Conservation (phyloP, 2,329 filamentous ascomycete species). For the Hypoxylon sp. region DNA sequence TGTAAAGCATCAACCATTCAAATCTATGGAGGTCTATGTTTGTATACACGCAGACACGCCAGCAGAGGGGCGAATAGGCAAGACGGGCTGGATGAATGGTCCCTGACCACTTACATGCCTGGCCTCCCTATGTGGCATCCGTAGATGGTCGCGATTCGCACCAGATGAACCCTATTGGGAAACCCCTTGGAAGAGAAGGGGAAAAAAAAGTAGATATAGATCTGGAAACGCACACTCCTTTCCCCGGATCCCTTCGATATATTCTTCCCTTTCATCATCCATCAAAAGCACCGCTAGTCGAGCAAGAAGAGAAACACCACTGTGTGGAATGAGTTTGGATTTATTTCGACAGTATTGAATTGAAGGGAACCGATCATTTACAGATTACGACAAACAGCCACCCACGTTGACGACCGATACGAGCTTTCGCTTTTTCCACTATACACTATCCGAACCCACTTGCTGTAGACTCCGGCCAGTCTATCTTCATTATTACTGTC, state of each 20-base stretch:
- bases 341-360: conserved; percentile 37
- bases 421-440: conserved; percentile 33
- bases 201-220: conserved; percentile 43
- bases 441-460: conserved; percentile 38
- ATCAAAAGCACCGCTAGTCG: conserved; percentile 15
- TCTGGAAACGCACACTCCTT: conserved; percentile 37
- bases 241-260: conserved; percentile 35
- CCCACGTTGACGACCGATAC: conserved; percentile 40
- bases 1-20: conserved; percentile 42
- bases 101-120: conserved; percentile 16
- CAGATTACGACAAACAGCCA: conserved; percentile 38
- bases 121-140: neutral
- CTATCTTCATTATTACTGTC: conserved; percentile 38
- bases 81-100: conserved; percentile 30
- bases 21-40: conserved; percentile 39
- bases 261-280: conserved; percentile 34
- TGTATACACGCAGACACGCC: conserved; percentile 34
- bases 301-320: conserved; percentile 20
- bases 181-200: conserved; percentile 20
- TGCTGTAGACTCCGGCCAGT: conserved; percentile 45
- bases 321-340: conserved; percentile 40
- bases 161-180: conserved; percentile 27
- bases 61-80: conserved; percentile 34
- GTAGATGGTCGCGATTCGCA: conserved; percentile 26
- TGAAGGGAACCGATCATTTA: conserved; percentile 41